Evolutionary conservation across 257 asterid species (phyloP).

Genomic region (Eustoma russellianum): DNA sequence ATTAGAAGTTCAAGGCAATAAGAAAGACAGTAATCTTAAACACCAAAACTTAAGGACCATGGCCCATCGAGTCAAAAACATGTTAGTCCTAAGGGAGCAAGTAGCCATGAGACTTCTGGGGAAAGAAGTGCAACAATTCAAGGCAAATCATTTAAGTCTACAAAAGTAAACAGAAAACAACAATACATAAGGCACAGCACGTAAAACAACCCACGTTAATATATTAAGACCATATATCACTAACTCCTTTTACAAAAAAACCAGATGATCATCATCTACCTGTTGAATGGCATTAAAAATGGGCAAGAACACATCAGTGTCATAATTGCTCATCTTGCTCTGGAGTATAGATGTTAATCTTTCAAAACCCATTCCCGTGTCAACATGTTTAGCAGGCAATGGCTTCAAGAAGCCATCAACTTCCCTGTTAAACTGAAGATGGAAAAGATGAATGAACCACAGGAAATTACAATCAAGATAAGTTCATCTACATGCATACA

Average conservation of each 20-base stretch:
- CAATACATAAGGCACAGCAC: no score
- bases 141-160: not conserved
- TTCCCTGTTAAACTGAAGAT: conserved; percentile 84
- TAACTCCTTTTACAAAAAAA: no score
- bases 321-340: conserved; percentile 94
- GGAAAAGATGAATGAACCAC: not conserved
- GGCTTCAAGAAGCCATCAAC: conserved; percentile 78
- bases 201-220: no score
- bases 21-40: no score
- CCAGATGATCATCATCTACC: conserved; percentile 27
- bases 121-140: not conserved
- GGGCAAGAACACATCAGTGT: conserved; percentile 82
- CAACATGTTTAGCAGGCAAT: conserved; percentile 92
- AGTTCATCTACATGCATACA: not conserved
- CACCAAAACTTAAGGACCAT: not conserved
- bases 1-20: no score
- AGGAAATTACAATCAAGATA: not conserved
- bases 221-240: no score
- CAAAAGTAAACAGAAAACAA: not conserved
- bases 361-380: conserved; percentile 98
- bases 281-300: conserved; percentile 76
- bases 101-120: no score
- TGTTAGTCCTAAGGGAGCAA: no score
- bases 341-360: conserved; percentile 95
- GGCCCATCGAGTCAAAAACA: not conserved